Evolutionary conservation across 169 alveolate genomes (phyloP).

Genomic region (Cryptosporidium bovis): DNA sequence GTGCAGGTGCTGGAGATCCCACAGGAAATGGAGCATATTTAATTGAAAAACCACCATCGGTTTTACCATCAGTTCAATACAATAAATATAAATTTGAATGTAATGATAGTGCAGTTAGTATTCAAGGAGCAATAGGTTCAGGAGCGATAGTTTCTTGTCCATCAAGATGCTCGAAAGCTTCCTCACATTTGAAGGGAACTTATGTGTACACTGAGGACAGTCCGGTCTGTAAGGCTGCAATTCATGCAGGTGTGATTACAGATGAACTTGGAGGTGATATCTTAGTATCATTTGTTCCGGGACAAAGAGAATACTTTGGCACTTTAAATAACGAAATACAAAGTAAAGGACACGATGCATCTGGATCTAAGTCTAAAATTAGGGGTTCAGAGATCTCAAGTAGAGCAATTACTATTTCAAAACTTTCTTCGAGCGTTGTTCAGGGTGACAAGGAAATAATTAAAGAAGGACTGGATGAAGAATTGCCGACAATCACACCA

Average conservation of each 20-base stretch:
- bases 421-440: conserved; percentile 35
- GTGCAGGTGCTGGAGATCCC: conserved; percentile 82
- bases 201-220: conserved; percentile 89
- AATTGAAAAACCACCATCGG: conserved; percentile 61
- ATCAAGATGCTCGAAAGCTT: conserved; percentile 51
- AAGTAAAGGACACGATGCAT: conserved; percentile 43
- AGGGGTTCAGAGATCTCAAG: conserved; percentile 47
- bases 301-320: conserved; percentile 75
- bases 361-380: conserved; percentile 37
- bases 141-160: conserved; percentile 70
- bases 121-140: conserved; percentile 56
- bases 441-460: neutral
- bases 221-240: conserved; percentile 81
- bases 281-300: conserved; percentile 38
- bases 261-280: conserved; percentile 75
- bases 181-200: conserved; percentile 84
- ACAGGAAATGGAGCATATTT: conserved; percentile 78
- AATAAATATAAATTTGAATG: conserved; percentile 60
- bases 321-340: conserved; percentile 74
- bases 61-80: conserved; percentile 61
- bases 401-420: conserved; percentile 50
- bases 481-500: conserved; percentile 36
- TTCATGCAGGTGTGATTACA: conserved; percentile 79
- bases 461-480: conserved; percentile 34
- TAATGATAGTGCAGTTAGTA: conserved; percentile 53